Evolutionary conservation across 495 filamentous ascomycete species (phyloP).

Genomic region (Trichoderma parareesei): DNA sequence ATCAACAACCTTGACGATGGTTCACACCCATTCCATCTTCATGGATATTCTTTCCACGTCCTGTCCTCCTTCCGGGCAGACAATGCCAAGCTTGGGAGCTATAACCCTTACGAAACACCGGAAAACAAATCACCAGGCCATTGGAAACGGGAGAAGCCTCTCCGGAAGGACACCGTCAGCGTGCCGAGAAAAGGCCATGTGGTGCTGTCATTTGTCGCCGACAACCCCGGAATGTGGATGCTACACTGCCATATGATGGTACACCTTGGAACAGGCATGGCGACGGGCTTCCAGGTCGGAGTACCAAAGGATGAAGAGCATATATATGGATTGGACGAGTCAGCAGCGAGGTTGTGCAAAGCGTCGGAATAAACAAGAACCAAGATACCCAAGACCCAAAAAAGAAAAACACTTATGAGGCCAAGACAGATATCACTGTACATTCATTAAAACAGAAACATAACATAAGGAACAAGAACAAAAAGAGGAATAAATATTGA

Average conservation of each 20-base stretch:
- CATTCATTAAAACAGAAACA: no score
- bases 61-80: not conserved
- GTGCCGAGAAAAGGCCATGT: constrained; percentile 18
- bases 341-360: constrained; percentile 1
- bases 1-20: constrained; percentile 12
- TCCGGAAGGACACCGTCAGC: constrained; percentile 32
- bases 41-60: constrained; percentile 9
- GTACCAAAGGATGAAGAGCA: constrained; percentile 1
- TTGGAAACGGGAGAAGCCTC: constrained; percentile 16
- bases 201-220: constrained; percentile 37
- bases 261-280: constrained; percentile 1
- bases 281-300: constrained; percentile 1
- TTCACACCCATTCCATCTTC: constrained; percentile 12
- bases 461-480: not conserved
- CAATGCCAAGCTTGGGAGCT: not conserved
- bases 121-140: not conserved
- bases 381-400: no score
- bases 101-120: not conserved
- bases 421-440: not conserved
- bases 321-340: not conserved
- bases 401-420: no score
- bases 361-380: not conserved
- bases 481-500: not conserved
- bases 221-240: constrained; percentile 46
- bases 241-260: constrained; percentile 44